Conservation (phyloP, 2,329 filamentous ascomycete species). For the Alternaria sp. region DNA sequence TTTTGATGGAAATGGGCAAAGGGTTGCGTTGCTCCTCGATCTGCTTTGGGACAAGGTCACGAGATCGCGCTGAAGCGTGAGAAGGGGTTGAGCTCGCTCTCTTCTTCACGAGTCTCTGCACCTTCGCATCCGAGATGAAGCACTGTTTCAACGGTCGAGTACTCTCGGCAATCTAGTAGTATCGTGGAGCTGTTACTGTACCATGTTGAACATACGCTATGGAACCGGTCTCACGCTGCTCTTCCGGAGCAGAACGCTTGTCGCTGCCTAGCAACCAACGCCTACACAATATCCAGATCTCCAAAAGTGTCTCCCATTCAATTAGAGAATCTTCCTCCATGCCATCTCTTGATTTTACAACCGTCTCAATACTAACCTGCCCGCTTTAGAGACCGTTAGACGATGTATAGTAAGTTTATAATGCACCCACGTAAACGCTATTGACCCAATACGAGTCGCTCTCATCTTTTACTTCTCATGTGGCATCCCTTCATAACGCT, state of each 20-base stretch:
- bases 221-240: constrained; percentile 1
- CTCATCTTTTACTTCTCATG: not conserved
- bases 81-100: not conserved
- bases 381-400: not conserved
- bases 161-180: not conserved
- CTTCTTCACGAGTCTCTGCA: not conserved
- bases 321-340: not conserved
- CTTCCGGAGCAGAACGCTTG: not conserved
- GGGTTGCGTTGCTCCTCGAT: not conserved
- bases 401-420: not conserved
- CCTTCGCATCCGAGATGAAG: not conserved
- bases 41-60: not conserved
- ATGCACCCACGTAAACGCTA: not conserved
- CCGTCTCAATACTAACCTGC: not conserved
- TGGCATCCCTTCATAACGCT: not conserved
- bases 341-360: not conserved
- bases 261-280: not conserved
- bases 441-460: not conserved
- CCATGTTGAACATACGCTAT: constrained; percentile 25
- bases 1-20: not conserved
- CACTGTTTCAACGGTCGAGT: not conserved
- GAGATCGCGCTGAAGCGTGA: not conserved
- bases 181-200: constrained; percentile 14
- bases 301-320: not conserved
- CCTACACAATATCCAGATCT: not conserved